Evolutionary conservation across 768 basidiomycete genomes (phyloP).

Genomic region (Mycena albidolilacea): DNA sequence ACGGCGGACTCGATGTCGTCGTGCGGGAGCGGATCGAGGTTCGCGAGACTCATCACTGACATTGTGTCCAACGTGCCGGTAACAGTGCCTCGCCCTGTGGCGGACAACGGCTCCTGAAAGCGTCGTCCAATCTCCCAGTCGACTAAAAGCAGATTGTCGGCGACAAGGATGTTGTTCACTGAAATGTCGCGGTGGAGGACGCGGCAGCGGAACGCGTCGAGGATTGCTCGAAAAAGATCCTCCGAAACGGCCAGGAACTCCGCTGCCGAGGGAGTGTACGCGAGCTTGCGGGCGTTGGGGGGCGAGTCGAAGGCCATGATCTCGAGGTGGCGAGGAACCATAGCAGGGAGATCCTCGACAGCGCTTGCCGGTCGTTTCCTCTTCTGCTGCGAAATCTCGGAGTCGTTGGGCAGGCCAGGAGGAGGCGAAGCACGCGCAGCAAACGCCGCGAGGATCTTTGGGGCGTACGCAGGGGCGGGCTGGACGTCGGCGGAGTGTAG

Average conservation of each 20-base stretch:
- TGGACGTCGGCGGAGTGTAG: constrained; percentile 12
- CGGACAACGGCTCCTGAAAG: constrained; percentile 11
- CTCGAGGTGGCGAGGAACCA: constrained; percentile 29
- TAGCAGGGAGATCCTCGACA: constrained; percentile 5
- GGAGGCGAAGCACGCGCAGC: constrained; percentile 25
- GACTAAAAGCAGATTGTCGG: constrained; percentile 15
- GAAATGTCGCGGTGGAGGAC: constrained; percentile 33
- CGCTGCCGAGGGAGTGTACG: constrained; percentile 8
- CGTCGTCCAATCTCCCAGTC: constrained; percentile 34
- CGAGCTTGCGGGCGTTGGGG: constrained; percentile 16
- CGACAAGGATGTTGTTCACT: constrained; percentile 21
- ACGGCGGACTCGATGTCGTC: constrained; percentile 34
- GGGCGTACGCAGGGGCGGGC: constrained; percentile 24
- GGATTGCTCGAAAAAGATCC: constrained; percentile 21
- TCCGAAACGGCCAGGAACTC: constrained; percentile 16
- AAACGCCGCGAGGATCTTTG: constrained; percentile 30
- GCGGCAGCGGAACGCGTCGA: constrained; percentile 27
- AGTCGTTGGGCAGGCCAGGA: background rate
- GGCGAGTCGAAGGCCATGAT: constrained; percentile 27
- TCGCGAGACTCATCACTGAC: constrained; percentile 19
- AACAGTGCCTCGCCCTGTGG: constrained; percentile 4
- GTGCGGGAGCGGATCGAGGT: constrained; percentile 25
- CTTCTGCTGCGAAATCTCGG: background rate
- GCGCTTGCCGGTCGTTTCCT: constrained; percentile 11
- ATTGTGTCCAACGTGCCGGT: constrained; percentile 34